Evolutionary conservation across 345 rosid genomes (phyloP).

Genomic region (Eucalyptus brandiana): DNA sequence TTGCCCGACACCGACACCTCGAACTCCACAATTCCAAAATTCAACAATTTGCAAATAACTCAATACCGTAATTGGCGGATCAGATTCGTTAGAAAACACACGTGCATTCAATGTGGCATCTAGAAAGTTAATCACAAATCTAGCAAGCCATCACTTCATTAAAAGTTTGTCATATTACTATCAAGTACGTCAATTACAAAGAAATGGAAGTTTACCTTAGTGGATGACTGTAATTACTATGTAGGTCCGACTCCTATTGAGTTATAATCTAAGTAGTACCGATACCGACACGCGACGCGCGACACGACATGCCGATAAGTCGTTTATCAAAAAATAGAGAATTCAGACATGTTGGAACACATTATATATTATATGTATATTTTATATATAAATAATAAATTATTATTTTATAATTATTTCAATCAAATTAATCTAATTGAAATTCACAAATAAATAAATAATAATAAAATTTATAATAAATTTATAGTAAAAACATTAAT

Average conservation of each 20-base stretch:
- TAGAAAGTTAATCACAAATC: neutral
- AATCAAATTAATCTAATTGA: too few species aligned
- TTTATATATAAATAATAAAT: too few species aligned
- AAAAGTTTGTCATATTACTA: neutral
- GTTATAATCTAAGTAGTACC: too few species aligned
- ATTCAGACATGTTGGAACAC: fast-evolving
- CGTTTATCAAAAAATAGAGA: fast-evolving
- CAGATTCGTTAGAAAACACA: neutral
- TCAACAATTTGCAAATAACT: neutral
- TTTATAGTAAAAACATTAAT: too few species aligned
- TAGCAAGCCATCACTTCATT: neutral
- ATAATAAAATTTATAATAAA: too few species aligned
- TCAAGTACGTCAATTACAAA: neutral
- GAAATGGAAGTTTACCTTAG: neutral
- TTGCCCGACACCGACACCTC: neutral
- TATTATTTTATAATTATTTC: too few species aligned
- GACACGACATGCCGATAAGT: fast-evolving
- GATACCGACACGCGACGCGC: fast-evolving
- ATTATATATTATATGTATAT: fast-evolving
- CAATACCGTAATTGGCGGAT: neutral
- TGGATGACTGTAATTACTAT: neutral
- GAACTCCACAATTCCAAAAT: neutral
- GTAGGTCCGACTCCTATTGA: neutral
- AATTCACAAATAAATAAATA: too few species aligned
- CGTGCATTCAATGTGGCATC: neutral